Percentiles rank a stretch among this genome's conserved stretches.
Evolutionary conservation across 2,329 filamentous ascomycete genomes (phyloP).

Genomic region (Neopestalotiopsis rosae): DNA sequence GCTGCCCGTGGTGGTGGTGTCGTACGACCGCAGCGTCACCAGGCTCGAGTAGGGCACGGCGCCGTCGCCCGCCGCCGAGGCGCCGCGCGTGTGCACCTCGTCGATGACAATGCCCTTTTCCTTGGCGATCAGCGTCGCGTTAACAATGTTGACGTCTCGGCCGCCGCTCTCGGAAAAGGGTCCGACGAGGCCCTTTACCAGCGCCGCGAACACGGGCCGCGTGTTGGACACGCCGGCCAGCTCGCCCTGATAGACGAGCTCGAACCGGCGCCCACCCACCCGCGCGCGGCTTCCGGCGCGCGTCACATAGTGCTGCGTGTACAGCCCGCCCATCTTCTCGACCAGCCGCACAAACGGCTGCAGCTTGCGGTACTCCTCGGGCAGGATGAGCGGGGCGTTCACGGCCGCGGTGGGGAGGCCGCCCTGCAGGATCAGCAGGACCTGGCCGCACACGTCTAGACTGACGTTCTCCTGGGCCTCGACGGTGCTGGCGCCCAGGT

Average conservation of each 20-base stretch:
- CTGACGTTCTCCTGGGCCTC: slow-evolving; percentile 87
- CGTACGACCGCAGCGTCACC: slow-evolving; percentile 69
- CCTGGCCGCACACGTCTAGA: slow-evolving; percentile 82
- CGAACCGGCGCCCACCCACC: slow-evolving; percentile 71
- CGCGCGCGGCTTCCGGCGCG: slow-evolving; percentile 42
- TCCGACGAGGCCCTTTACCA: slow-evolving; percentile 77
- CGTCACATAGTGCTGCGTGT: slow-evolving; percentile 74
- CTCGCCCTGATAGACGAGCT: slow-evolving; percentile 79
- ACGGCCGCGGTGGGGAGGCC: slow-evolving; percentile 78
- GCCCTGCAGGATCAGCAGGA: slow-evolving; percentile 73
- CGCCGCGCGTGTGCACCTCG: slow-evolving; percentile 70
- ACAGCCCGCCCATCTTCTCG: slow-evolving; percentile 80
- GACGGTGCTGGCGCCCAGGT: slow-evolving; percentile 79
- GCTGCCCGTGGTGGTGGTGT: slow-evolving; percentile 29
- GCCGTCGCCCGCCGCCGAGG: slow-evolving; percentile 50
- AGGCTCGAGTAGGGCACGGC: slow-evolving; percentile 66
- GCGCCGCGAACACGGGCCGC: slow-evolving; percentile 77
- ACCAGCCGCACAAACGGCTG: slow-evolving; percentile 78
- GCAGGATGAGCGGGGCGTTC: slow-evolving; percentile 81
- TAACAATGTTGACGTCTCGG: slow-evolving; percentile 81
- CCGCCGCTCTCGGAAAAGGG: slow-evolving; percentile 71
- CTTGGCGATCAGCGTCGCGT: slow-evolving; percentile 75
- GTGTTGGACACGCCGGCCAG: slow-evolving; percentile 75
- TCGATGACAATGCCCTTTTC: slow-evolving; percentile 80
- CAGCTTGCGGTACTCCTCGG: slow-evolving; percentile 79